Percentiles rank a stretch among this genome's conserved stretches.
These are phyloP conservation scores for Blepharisma japonicum DNA, from an alignment of 73 alveolate genomes.

Conservation along the genomic window DNA sequence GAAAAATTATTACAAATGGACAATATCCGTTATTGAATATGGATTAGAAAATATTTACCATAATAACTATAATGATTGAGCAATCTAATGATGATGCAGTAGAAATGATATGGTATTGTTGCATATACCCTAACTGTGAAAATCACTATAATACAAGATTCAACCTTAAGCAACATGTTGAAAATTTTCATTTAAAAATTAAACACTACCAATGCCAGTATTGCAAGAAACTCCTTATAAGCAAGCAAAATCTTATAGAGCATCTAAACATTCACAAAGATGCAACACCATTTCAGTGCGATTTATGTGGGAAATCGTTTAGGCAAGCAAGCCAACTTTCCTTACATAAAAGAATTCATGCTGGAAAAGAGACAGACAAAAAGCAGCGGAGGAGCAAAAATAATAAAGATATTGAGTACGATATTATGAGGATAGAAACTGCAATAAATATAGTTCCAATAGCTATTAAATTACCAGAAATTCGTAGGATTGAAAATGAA, in stretches of 20 bases:
- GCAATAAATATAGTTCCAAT: no score
- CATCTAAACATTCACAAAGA: conserved; percentile 20
- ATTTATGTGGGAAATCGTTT: conserved; percentile 26
- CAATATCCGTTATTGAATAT: no score
- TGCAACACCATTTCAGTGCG: not conserved
- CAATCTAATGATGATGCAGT: no score
- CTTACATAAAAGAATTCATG: not conserved
- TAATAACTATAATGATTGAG: no score
- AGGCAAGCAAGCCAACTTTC: conserved; percentile 15
- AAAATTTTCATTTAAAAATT: not conserved
- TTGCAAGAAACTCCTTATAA: not conserved
- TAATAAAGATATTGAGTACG: no score
- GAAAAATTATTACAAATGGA: no score
- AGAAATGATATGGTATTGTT: not conserved
- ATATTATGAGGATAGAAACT: no score
- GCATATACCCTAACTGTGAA: conserved; percentile 34
- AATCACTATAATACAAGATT: conserved; percentile 33
- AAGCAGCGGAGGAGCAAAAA: no score
- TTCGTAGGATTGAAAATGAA: no score
- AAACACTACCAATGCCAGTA: not conserved
- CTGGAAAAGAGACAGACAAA: not conserved
- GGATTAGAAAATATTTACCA: no score
- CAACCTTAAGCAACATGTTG: not conserved
- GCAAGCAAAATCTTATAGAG: not conserved
- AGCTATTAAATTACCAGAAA: no score